Conservation (phyloP, 192 early-diverging fungal species). For the Linnemannia elongata region DNA sequence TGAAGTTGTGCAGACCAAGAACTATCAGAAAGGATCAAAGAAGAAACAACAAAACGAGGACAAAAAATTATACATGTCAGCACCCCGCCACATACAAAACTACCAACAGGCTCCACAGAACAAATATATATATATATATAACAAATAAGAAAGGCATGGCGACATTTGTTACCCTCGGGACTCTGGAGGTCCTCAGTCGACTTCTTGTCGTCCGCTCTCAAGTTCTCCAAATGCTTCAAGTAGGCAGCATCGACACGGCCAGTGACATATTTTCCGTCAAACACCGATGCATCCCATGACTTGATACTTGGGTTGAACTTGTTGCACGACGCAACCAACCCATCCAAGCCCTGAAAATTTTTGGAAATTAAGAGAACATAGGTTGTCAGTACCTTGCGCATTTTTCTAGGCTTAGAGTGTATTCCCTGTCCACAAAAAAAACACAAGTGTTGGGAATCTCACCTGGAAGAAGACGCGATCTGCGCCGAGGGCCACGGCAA, state of each 20-base stretch:
- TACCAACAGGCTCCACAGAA: not conserved
- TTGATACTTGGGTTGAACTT: conserved; percentile 87
- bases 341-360: conserved; percentile 73
- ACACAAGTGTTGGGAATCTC: not conserved
- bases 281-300: conserved; percentile 95
- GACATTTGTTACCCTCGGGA: conserved; percentile 23
- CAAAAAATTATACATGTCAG: not conserved
- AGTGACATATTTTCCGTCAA: conserved; percentile 94
- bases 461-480: conserved; percentile 95
- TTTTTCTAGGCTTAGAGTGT: too few relatives aligned
- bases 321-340: conserved; percentile 84
- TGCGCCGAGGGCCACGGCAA: conserved; percentile 90
- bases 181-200: conserved; percentile 25
- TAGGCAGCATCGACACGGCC: conserved; percentile 79
- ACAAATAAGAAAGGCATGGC: not conserved
- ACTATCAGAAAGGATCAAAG: not conserved
- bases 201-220: conserved; percentile 62
- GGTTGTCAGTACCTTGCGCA: not conserved
- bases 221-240: conserved; percentile 64
- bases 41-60: not conserved
- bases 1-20: conserved; percentile 16
- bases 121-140: not conserved
- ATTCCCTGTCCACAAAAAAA: too few relatives aligned
- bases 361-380: not conserved
- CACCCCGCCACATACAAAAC: not conserved